Percentiles rank a stretch among this genome's conserved stretches.
Evolutionary conservation across 306 rosid genomes (phyloP).

Genomic region (Ormosia emarginata): DNA sequence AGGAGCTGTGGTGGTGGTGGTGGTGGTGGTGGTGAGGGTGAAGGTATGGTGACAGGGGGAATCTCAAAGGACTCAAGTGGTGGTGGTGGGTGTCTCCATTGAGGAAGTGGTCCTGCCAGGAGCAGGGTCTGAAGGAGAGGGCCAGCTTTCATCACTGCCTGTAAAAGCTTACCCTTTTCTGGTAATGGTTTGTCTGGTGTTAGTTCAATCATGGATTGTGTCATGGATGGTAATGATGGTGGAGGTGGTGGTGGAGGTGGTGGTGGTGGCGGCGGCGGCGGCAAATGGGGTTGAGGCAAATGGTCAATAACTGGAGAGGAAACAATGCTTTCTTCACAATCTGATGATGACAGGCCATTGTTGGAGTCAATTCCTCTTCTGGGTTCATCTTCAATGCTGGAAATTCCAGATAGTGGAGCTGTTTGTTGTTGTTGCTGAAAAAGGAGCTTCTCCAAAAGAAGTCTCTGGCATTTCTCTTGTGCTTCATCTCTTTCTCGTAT

Average conservation of each 20-base stretch:
- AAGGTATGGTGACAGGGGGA: slow-evolving; percentile 82
- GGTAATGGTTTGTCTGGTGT: slow-evolving; percentile 72
- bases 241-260: neutral
- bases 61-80: slow-evolving; percentile 84
- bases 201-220: slow-evolving; percentile 40
- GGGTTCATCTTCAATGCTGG: slow-evolving; percentile 93
- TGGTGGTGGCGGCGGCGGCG: slow-evolving; percentile 8
- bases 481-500: slow-evolving; percentile 83
- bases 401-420: slow-evolving; percentile 76
- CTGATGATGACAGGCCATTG: slow-evolving; percentile 79
- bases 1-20: slow-evolving; percentile 30
- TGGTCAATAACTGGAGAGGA: slow-evolving; percentile 77
- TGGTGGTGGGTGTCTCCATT: slow-evolving; percentile 99
- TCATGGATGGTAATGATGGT: neutral
- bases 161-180: slow-evolving; percentile 91
- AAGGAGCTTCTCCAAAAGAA: slow-evolving; percentile 57
- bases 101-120: slow-evolving; percentile 96
- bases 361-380: slow-evolving; percentile 74
- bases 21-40: slow-evolving; percentile 21
- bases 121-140: slow-evolving; percentile 88
- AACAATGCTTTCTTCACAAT: slow-evolving; percentile 98
- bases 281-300: slow-evolving; percentile 39
- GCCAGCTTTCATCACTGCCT: slow-evolving; percentile 98
- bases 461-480: slow-evolving; percentile 59
- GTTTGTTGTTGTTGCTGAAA: slow-evolving; percentile 43